These are phyloP conservation scores for Fusarium phyllophilum DNA, from an alignment of 2,329 filamentous ascomycete genomes.

Conservation along the genomic window DNA sequence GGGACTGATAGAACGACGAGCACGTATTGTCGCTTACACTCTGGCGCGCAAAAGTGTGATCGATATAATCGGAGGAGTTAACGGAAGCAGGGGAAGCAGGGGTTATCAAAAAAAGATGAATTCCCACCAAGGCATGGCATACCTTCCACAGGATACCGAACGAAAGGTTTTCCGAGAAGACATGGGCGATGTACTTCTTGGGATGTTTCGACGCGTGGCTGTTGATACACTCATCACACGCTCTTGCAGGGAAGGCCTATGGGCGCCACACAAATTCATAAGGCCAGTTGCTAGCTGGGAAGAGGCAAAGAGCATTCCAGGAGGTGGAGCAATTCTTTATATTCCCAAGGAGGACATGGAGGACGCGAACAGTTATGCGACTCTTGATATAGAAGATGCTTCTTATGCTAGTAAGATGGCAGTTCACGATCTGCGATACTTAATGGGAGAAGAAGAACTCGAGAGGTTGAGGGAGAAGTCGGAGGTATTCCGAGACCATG, in stretches of 20 bases:
- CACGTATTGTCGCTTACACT: constrained; percentile 38
- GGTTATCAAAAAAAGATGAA: constrained; percentile 21
- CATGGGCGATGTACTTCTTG: constrained; percentile 65
- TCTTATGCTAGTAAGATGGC: constrained; percentile 53
- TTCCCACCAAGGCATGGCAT: constrained; percentile 44
- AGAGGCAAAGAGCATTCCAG: constrained; percentile 51
- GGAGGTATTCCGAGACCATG: constrained; percentile 49
- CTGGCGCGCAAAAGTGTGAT: constrained; percentile 46
- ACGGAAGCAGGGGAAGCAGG: not conserved
- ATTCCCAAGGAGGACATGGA: constrained; percentile 38
- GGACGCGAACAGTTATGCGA: constrained; percentile 55
- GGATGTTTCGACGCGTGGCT: constrained; percentile 59
- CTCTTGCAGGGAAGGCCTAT: constrained; percentile 10
- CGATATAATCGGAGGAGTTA: constrained; percentile 34
- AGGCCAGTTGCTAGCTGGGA: constrained; percentile 56
- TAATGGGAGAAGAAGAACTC: constrained; percentile 62
- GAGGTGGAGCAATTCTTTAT: constrained; percentile 61
- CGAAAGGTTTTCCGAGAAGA: constrained; percentile 55
- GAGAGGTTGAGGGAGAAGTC: constrained; percentile 51
- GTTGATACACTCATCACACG: constrained; percentile 55
- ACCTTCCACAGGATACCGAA: not conserved
- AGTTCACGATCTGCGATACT: constrained; percentile 62
- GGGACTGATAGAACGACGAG: constrained; percentile 6
- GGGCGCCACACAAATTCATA: constrained; percentile 51
- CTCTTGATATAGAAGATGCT: constrained; percentile 53